Percentiles rank a stretch among this genome's conserved stretches.
These are phyloP conservation scores for Echium plantagineum DNA, from an alignment of 257 asterid genomes.

Conservation along the genomic window DNA sequence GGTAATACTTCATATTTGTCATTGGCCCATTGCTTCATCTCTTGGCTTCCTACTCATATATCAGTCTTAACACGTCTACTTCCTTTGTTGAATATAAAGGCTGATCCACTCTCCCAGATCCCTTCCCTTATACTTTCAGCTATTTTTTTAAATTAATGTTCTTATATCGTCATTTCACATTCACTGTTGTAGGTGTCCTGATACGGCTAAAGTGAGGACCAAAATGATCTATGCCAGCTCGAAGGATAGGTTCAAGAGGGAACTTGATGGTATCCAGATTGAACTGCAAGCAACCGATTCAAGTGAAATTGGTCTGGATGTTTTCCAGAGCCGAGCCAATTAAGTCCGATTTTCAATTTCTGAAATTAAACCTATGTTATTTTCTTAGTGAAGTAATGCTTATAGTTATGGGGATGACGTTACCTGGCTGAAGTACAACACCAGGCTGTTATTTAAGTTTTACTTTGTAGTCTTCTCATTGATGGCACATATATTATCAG, in stretches of 20 bases:
- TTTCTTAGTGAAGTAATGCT: slow-evolving; percentile 24
- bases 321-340: slow-evolving; percentile 25
- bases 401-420: slow-evolving; percentile 32
- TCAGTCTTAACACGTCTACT: neutral
- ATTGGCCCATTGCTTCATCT: neutral
- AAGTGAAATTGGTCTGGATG: slow-evolving; percentile 30
- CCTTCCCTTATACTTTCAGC: neutral
- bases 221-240: slow-evolving; percentile 40
- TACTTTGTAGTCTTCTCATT: slow-evolving; percentile 6
- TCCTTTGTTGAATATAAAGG: neutral
- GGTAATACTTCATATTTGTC: slow-evolving; percentile 14
- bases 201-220: slow-evolving; percentile 28
- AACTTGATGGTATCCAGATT: slow-evolving; percentile 34
- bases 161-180: neutral
- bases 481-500: slow-evolving; percentile 8
- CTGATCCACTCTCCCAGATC: neutral
- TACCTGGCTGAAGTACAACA: slow-evolving; percentile 22
- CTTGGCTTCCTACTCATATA: neutral
- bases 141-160: neutral
- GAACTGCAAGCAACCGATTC: slow-evolving; percentile 42
- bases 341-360: slow-evolving; percentile 13
- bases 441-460: slow-evolving; percentile 20
- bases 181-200: slow-evolving; percentile 25
- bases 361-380: slow-evolving; percentile 10
- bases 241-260: slow-evolving; percentile 37